Evolutionary conservation across 352 stramenopile genomes (phyloP), one percentile per base, ranked within the genome.

Genomic region (Globisporangium canariense): DNA sequence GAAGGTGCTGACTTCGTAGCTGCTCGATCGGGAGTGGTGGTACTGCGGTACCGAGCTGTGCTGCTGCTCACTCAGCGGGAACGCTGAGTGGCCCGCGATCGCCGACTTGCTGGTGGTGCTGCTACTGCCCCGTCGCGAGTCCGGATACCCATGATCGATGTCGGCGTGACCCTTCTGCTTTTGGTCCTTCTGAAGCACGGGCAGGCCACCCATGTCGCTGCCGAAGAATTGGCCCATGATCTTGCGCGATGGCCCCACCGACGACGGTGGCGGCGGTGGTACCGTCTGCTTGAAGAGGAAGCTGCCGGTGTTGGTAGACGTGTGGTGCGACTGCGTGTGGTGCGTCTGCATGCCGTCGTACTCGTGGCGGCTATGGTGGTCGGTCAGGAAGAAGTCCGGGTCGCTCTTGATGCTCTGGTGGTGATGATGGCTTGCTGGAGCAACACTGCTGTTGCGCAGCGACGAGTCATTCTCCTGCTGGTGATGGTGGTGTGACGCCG

Each of bases 211-310:
- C 52, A 74, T 46, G 25, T 73, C 73, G 25, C 65, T 67, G 34
- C 73, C 61, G 50, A 81, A 78, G 62, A 78, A 80, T 43, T 67
- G 62, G 10, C 71, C 65, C 66, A 81, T 72, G 46, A 77, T 56
- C 58, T 86, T 86, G 58, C 64, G 75, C n/a, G 67, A 71, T 18
- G 67, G 65, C 5, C 30, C 28, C 9, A 40, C 32, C 13, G 64
- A n/a, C 20, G 69, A 51, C 14, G 62, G 58, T 14, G 60, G n/a
- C 18, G 36, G 36, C 4, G 16, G 13, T n/a, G 64, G 67, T 43
- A 49, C 64, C 59, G 79, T 79, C 60, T 67, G 46, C 56, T 83
- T 86, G 52, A 74, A 82, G 4, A 82, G 62, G 52, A 83, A 83
- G 54, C 62, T 79, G 46, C 68, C 63, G 18, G 43, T 61, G 53